Percentiles rank a stretch among this genome's conserved stretches.
Conservation (phyloP, 1,284 basidiomycete species). For the Leccinum solheimii region DNA sequence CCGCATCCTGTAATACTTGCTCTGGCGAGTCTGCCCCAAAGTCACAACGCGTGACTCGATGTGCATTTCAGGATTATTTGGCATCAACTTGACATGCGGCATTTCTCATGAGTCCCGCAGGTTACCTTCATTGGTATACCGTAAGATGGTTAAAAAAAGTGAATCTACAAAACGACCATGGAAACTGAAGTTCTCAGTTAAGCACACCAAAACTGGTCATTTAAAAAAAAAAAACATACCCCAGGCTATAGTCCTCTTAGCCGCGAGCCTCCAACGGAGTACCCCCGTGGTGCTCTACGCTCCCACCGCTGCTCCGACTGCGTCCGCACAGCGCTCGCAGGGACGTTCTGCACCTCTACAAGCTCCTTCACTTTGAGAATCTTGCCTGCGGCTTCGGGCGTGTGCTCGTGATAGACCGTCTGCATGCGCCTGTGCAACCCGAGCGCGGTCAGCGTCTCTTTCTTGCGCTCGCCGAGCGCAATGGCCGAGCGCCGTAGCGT, state of each 20-base stretch:
- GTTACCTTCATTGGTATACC: background rate
- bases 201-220: background rate
- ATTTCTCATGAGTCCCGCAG: background rate
- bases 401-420: slow-evolving; percentile 77
- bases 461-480: slow-evolving; percentile 68
- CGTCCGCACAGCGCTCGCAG: slow-evolving; percentile 59
- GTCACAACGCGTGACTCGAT: background rate
- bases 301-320: slow-evolving; percentile 65
- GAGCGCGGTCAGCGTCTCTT: slow-evolving; percentile 73
- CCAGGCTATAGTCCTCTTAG: slow-evolving; percentile 15
- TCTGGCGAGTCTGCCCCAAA: background rate
- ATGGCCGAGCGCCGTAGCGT: slow-evolving; percentile 83
- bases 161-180: slow-evolving; percentile 5
- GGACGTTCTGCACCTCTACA: slow-evolving; percentile 83
- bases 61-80: background rate
- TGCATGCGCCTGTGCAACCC: slow-evolving; percentile 80
- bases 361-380: slow-evolving; percentile 84
- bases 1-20: background rate
- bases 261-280: slow-evolving; percentile 45
- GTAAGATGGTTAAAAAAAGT: background rate
- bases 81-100: background rate
- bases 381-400: slow-evolving; percentile 75
- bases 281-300: slow-evolving; percentile 65
- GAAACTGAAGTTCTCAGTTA: slow-evolving; percentile 2
- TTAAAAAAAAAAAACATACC: slow-evolving; percentile 3